phyloP scores from a whole-genome alignment of 2,329 filamentous ascomycete species.

The Aspergillus tanneri region DNA sequence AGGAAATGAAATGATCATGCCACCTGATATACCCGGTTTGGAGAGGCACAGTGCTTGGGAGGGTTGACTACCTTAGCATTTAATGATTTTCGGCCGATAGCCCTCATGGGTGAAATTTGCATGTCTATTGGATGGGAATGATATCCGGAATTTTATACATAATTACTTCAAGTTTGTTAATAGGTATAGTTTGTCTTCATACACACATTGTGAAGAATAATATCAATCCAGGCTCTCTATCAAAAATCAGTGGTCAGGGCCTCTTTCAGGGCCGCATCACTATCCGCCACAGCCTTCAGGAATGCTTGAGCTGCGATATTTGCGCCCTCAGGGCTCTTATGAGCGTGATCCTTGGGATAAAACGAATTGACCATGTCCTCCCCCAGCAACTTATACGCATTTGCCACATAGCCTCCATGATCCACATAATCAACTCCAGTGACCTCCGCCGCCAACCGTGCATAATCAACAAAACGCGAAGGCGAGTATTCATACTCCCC shows the following conservation, averaged over 20 bases:
- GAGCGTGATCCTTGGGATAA: slow-evolving; percentile 63
- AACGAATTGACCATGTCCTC: slow-evolving; percentile 51
- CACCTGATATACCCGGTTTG: too few relatives aligned
- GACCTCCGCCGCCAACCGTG: slow-evolving; percentile 47
- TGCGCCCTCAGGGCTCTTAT: slow-evolving; percentile 59
- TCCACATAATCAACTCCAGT: slow-evolving; percentile 57
- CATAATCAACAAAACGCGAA: slow-evolving; percentile 58
- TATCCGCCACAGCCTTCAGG: slow-evolving; percentile 57
- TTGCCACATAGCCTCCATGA: slow-evolving; percentile 59
- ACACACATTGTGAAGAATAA: too few relatives aligned
- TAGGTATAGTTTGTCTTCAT: too few relatives aligned
- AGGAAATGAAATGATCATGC: slow-evolving; percentile 14
- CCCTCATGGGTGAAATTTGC: too few relatives aligned
- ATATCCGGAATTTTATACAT: slow-evolving; percentile 5
- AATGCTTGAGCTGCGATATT: slow-evolving; percentile 58
- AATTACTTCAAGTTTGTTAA: background rate
- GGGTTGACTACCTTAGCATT: too few relatives aligned
- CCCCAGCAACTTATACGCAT: slow-evolving; percentile 54
- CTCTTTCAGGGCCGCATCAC: slow-evolving; percentile 43
- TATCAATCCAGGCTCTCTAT: slow-evolving; percentile 30
- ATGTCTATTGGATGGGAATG: too few relatives aligned
- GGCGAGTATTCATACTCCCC: slow-evolving; percentile 52
- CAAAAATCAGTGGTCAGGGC: slow-evolving; percentile 34
- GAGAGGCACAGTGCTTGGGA: too few relatives aligned
- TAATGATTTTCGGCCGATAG: too few relatives aligned